These are phyloP conservation scores for Nicotiana undulata DNA, from an alignment of 257 asterid species.

Conservation along the genomic window DNA sequence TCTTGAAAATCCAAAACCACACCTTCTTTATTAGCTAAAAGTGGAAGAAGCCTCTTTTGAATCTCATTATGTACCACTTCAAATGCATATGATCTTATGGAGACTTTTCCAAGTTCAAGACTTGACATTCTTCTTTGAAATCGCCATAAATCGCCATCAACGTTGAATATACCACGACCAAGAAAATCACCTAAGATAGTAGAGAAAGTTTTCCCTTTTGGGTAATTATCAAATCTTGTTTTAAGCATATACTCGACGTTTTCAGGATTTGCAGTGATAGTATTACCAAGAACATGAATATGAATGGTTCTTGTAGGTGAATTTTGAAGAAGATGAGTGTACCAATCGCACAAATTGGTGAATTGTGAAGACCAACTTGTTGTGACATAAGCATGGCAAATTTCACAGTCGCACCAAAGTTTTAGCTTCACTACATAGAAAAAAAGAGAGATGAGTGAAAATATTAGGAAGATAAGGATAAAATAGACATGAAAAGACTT, in stretches of 20 bases:
- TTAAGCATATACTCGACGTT: slow-evolving; percentile 41
- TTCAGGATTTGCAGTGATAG: slow-evolving; percentile 32
- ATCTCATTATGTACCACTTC: slow-evolving; percentile 32
- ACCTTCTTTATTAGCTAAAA: slow-evolving; percentile 6
- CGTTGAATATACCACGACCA: slow-evolving; percentile 44
- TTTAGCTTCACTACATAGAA: slow-evolving; percentile 3
- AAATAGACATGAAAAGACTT: background rate
- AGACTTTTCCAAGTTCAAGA: slow-evolving; percentile 28
- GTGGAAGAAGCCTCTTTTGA: slow-evolving; percentile 29
- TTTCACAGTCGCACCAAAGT: slow-evolving; percentile 50
- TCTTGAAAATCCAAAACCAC: slow-evolving; percentile 32
- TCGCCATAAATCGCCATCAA: slow-evolving; percentile 39
- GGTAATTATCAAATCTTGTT: slow-evolving; percentile 30
- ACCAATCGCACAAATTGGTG: slow-evolving; percentile 69
- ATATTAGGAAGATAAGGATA: background rate
- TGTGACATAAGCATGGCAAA: slow-evolving; percentile 42
- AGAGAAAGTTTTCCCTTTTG: slow-evolving; percentile 40
- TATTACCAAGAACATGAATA: slow-evolving; percentile 62
- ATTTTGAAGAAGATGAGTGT: slow-evolving; percentile 44
- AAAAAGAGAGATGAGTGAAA: slow-evolving; percentile 12
- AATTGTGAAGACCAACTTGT: slow-evolving; percentile 39
- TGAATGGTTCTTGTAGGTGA: slow-evolving; percentile 53
- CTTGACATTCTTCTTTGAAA: slow-evolving; percentile 34
- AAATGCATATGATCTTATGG: slow-evolving; percentile 28
- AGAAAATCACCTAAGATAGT: slow-evolving; percentile 38